A percentile compares a stretch with the other conserved stretches of the same genome.
phyloP scores from a whole-genome alignment of 2,329 filamentous ascomycete species.

The Plectosphaerella cucumerina region DNA sequence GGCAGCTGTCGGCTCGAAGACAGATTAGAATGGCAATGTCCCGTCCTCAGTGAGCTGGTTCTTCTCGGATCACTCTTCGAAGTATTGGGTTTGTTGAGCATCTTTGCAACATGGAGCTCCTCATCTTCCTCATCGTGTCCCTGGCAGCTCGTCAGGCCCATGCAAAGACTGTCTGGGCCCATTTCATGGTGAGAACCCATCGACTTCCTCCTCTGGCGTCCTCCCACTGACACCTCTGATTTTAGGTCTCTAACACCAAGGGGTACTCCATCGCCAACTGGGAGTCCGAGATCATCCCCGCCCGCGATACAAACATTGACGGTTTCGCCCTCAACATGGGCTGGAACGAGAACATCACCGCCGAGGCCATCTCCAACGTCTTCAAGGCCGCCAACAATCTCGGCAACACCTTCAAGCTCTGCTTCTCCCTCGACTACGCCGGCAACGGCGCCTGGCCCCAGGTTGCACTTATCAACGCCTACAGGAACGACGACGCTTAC shows the following conservation, averaged over 20 bases:
- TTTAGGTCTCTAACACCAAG: slow-evolving; percentile 10
- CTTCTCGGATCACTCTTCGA: no score
- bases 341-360: slow-evolving; percentile 9
- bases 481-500: slow-evolving; percentile 7
- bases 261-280: slow-evolving; percentile 32
- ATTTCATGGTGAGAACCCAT: no score
- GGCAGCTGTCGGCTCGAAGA: no score
- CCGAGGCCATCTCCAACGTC: slow-evolving; percentile 8
- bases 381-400: slow-evolving; percentile 6
- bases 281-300: slow-evolving; percentile 41
- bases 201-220: no score
- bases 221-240: background rate
- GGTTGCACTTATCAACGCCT: slow-evolving; percentile 7
- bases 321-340: slow-evolving; percentile 20
- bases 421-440: slow-evolving; percentile 11
- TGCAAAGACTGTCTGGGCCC: no score
- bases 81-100: no score
- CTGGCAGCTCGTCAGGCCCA: no score
- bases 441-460: slow-evolving; percentile 9
- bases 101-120: no score
- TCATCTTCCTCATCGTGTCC: no score
- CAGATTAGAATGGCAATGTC: no score
- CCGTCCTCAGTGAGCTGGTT: no score
- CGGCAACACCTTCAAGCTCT: slow-evolving; percentile 10
- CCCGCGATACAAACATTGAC: slow-evolving; percentile 31